A percentile compares a stretch with the other conserved stretches of the same genome.
These are phyloP conservation scores for Apiospora marii DNA, from an alignment of 2,329 filamentous ascomycete genomes.

Conservation along the genomic window DNA sequence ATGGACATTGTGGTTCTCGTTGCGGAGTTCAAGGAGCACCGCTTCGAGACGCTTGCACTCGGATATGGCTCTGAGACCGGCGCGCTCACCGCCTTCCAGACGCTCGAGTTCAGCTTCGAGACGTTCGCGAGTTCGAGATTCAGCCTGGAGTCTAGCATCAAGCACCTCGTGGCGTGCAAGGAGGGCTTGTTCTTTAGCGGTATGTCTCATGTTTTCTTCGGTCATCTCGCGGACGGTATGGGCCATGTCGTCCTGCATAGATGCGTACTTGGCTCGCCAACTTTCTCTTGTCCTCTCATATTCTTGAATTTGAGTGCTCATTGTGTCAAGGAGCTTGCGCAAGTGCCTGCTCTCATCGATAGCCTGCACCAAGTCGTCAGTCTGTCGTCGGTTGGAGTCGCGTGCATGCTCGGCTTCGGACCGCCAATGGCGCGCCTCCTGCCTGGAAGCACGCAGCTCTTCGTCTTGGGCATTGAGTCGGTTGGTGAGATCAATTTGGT, in stretches of 20 bases:
- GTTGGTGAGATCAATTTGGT: conserved; percentile 62
- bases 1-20: conserved; percentile 77
- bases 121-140: conserved; percentile 73
- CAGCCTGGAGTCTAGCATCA: conserved; percentile 78
- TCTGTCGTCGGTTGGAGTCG: conserved; percentile 57
- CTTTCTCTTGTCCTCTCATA: conserved; percentile 84
- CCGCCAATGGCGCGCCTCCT: conserved; percentile 68
- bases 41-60: conserved; percentile 68
- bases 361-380: conserved; percentile 56
- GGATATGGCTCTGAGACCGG: conserved; percentile 68
- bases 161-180: conserved; percentile 82
- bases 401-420: conserved; percentile 67
- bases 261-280: conserved; percentile 84
- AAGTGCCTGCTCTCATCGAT: conserved; percentile 75
- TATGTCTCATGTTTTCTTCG: conserved; percentile 81
- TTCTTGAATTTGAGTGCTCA: conserved; percentile 83
- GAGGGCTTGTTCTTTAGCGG: conserved; percentile 80
- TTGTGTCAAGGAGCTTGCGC: conserved; percentile 74
- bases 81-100: conserved; percentile 69
- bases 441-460: conserved; percentile 62
- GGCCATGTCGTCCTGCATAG: conserved; percentile 87
- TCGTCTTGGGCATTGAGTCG: conserved; percentile 61
- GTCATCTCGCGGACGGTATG: conserved; percentile 80
- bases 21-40: conserved; percentile 63
- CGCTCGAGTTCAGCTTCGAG: conserved; percentile 72